These are phyloP conservation scores for Cryptosporidium bovis DNA, from an alignment of 169 alveolate genomes.

Conservation along the genomic window DNA sequence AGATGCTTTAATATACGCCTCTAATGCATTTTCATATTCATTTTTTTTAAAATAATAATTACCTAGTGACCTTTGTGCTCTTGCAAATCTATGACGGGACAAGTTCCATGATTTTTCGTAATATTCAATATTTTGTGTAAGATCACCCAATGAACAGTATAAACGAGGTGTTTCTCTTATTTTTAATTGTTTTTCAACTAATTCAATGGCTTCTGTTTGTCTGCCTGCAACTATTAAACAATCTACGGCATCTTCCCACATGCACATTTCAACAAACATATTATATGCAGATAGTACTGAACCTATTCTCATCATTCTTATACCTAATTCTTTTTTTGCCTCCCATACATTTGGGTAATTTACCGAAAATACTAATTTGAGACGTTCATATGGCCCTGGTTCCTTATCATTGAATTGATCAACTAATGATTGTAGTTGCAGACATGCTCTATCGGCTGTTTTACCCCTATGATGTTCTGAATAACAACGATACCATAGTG, in stretches of 20 bases:
- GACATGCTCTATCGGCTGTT: conserved; percentile 83
- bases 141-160: conserved; percentile 89
- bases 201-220: conserved; percentile 83
- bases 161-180: conserved; percentile 87
- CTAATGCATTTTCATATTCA: conserved; percentile 80
- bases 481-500: conserved; percentile 83
- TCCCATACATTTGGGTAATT: conserved; percentile 83
- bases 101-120: conserved; percentile 90
- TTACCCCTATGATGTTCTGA: conserved; percentile 83
- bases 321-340: conserved; percentile 83
- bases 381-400: conserved; percentile 80
- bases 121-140: conserved; percentile 81
- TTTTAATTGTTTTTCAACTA: conserved; percentile 83
- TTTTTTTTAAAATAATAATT: conserved; percentile 77
- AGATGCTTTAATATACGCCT: conserved; percentile 86
- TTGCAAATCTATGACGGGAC: conserved; percentile 85
- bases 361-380: conserved; percentile 77
- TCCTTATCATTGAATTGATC: conserved; percentile 84
- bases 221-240: conserved; percentile 88
- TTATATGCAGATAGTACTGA: conserved; percentile 88
- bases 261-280: conserved; percentile 83
- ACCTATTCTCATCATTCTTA: conserved; percentile 83
- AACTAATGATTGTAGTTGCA: conserved; percentile 84
- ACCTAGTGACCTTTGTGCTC: conserved; percentile 91
- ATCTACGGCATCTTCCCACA: conserved; percentile 92